Evolutionary conservation across 768 basidiomycete genomes (phyloP).

Genomic region (Pulveroboletus sp.): DNA sequence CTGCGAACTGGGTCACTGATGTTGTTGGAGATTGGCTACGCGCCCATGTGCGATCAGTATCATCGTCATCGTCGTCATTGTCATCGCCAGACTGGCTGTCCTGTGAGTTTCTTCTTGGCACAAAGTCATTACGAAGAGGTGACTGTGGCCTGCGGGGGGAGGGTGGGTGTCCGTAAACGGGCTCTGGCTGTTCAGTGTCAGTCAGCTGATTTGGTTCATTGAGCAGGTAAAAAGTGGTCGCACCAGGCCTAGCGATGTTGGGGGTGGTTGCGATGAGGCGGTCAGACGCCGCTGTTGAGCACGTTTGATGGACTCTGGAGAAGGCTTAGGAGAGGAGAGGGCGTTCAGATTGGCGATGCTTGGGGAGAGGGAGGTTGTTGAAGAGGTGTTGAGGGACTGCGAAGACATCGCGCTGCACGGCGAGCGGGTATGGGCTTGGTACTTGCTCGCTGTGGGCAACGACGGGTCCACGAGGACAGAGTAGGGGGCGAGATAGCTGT

Average conservation of each 20-base stretch:
- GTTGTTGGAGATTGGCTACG: slow-evolving; percentile 52
- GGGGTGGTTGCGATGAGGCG: slow-evolving; percentile 34
- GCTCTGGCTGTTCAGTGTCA: slow-evolving; percentile 36
- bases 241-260: slow-evolving; percentile 40
- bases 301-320: slow-evolving; percentile 11
- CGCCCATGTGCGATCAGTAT: slow-evolving; percentile 22
- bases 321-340: slow-evolving; percentile 27
- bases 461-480: slow-evolving; percentile 17
- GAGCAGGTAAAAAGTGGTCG: neutral
- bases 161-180: slow-evolving; percentile 36
- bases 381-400: slow-evolving; percentile 30
- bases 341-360: slow-evolving; percentile 32
- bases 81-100: slow-evolving; percentile 44
- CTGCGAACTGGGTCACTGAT: slow-evolving; percentile 69
- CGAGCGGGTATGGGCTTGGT: slow-evolving; percentile 14
- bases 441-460: slow-evolving; percentile 28
- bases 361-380: slow-evolving; percentile 30
- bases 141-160: slow-evolving; percentile 54
- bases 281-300: slow-evolving; percentile 37
- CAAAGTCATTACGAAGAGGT: slow-evolving; percentile 62
- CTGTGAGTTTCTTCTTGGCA: slow-evolving; percentile 46
- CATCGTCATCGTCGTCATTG: slow-evolving; percentile 34
- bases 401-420: slow-evolving; percentile 21
- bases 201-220: slow-evolving; percentile 8
- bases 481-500: slow-evolving; percentile 15